Evolutionary conservation across 257 asterid species (phyloP).

Genomic region (Jasminum sambac): DNA sequence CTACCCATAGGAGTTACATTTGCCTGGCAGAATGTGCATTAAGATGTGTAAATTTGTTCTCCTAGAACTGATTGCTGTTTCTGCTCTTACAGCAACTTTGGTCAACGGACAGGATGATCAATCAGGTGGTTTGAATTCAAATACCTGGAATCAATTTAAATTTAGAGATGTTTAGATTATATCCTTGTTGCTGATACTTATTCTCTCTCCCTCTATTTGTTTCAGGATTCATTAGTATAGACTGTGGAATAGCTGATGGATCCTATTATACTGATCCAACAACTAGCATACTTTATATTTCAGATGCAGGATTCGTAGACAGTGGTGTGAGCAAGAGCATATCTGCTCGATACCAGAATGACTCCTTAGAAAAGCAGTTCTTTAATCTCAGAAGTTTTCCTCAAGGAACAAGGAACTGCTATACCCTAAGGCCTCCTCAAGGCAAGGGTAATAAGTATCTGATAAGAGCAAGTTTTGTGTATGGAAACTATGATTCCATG

Average conservation of each 20-base stretch:
- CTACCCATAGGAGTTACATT: neutral
- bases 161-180: neutral
- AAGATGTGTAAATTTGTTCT: neutral
- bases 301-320: constrained; percentile 6
- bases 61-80: neutral
- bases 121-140: neutral
- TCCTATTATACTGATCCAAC: constrained; percentile 16
- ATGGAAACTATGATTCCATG: constrained; percentile 2
- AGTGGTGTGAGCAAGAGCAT: neutral
- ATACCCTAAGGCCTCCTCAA: constrained; percentile 2
- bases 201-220: neutral
- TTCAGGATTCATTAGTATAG: constrained; percentile 35
- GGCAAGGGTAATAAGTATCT: neutral
- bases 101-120: neutral
- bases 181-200: neutral
- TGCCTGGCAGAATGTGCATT: neutral
- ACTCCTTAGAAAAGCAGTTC: neutral
- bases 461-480: neutral
- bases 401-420: constrained; percentile 12
- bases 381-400: constrained; percentile 15
- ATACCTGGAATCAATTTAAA: neutral
- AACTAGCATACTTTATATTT: constrained; percentile 4
- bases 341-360: neutral
- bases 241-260: constrained; percentile 26
- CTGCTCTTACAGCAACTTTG: neutral